These are phyloP conservation scores for Areca catechu DNA, from an alignment of 176 grass and related monocot genomes.

Conservation along the genomic window DNA sequence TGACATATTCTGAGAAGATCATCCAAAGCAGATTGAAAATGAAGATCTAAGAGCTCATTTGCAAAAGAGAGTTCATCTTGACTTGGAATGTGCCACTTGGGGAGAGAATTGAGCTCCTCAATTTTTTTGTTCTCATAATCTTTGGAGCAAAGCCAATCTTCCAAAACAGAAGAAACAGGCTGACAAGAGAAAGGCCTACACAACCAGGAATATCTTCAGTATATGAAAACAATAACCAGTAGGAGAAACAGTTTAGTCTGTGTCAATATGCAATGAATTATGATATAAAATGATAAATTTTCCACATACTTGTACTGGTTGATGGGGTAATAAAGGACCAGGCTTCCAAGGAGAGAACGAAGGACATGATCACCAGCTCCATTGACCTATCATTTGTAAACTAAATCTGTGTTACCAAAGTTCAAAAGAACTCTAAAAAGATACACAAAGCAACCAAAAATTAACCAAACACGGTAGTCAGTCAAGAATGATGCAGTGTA, in stretches of 20 bases:
- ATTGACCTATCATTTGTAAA: slow-evolving; percentile 59
- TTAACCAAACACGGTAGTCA: not conserved
- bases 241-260: slow-evolving; percentile 16
- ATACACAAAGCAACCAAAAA: not conserved
- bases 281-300: slow-evolving; percentile 2
- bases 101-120: slow-evolving; percentile 48
- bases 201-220: slow-evolving; percentile 1
- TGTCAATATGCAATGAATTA: not conserved
- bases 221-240: slow-evolving; percentile 4
- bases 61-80: slow-evolving; percentile 81
- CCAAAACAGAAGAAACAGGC: slow-evolving; percentile 48
- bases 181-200: slow-evolving; percentile 55
- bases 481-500: slow-evolving; percentile 6
- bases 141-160: slow-evolving; percentile 89
- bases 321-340: slow-evolving; percentile 64
- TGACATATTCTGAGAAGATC: slow-evolving; percentile 73
- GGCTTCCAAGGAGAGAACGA: slow-evolving; percentile 74
- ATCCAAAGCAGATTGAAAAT: slow-evolving; percentile 83
- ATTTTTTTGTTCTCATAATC: slow-evolving; percentile 33
- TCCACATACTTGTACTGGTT: slow-evolving; percentile 78
- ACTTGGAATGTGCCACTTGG: slow-evolving; percentile 77
- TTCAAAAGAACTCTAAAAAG: slow-evolving; percentile 14
- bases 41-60: slow-evolving; percentile 69
- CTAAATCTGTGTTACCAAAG: slow-evolving; percentile 3
- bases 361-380: slow-evolving; percentile 86